Evolutionary conservation across 495 filamentous ascomycete species (phyloP).

Genomic region (Aspergillus bertholletiae): DNA sequence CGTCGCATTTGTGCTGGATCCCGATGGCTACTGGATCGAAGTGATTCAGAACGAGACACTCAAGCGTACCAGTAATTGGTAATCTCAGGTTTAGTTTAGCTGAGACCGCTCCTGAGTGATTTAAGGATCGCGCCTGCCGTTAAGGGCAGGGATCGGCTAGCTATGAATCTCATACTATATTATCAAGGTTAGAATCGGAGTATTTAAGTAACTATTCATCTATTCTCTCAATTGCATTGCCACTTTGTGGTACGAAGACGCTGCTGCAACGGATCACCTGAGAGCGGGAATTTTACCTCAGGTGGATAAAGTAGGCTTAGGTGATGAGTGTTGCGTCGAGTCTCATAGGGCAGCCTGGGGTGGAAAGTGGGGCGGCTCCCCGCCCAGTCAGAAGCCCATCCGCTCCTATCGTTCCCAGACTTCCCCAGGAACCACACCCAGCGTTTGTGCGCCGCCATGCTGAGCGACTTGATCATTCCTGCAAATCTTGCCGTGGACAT

Average conservation of each 20-base stretch:
- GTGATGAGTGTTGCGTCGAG: background rate
- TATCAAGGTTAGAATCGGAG: too few relatives aligned
- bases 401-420: background rate
- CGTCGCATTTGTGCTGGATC: slow-evolving; percentile 91
- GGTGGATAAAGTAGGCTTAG: background rate
- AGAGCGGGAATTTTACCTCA: background rate
- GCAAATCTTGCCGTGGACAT: slow-evolving; percentile 2
- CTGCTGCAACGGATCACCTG: too few relatives aligned
- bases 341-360: background rate
- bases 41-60: slow-evolving; percentile 68
- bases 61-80: slow-evolving; percentile 47
- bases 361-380: background rate
- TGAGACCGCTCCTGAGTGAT: too few relatives aligned
- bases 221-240: background rate
- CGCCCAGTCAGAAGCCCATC: background rate
- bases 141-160: background rate
- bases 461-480: background rate
- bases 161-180: too few relatives aligned
- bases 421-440: slow-evolving; percentile 2
- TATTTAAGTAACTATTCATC: background rate
- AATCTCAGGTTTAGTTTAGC: too few relatives aligned
- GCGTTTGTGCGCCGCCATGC: background rate
- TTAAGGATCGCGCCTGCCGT: background rate
- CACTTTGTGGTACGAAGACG: too few relatives aligned
- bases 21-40: slow-evolving; percentile 92